Evolutionary conservation across 1,139 yeast species (phyloP), one percentile per base, ranked within the genome.

Genomic region (Geotrichum europaeum): DNA sequence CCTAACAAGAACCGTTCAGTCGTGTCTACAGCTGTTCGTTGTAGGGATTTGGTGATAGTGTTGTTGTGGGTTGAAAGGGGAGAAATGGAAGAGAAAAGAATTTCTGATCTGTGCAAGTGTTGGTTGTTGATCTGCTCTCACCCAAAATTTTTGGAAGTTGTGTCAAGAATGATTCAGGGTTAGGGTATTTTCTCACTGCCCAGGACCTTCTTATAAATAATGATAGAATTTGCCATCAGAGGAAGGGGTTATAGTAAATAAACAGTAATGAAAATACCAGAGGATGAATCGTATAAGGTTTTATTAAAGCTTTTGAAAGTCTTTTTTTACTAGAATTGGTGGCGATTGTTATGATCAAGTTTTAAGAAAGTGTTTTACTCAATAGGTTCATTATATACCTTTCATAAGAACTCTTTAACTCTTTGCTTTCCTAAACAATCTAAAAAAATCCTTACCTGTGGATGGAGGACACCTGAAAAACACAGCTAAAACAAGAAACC

Each of bases 111-210:
- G 47, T 36, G 15, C 40, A n/a, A 30, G 34, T 40, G 56, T 10
- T 53, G 52, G 52, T 50, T 28, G 49, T 36, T 53, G 60, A 57
- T 53, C 60, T 57, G 34, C 49, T 55, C 18, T 49, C 20, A 25
- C 40, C 60, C 51, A 50, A 58, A 58, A 58, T 24, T 58, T 58
- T 58, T 55, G 57, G 51, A 25, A 36, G 60, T 54, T 54, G 60
- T 58, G 60, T 51, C 58, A 54, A 58, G 47, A 55, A 12, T 15
- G 34, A 18, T 52, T 24, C 53, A 36, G 53, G 60, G 60, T 34
- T 53, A 57, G 60, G 60, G 60, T 51, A n/a, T n/a, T 7, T 51
- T 4, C 7, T 43, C 5, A 28, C 1, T 4, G 5, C 32, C 6
- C 9, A 28, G 10, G 32, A 7, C 32, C 10, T 7, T 5, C 6